Conservation (phyloP, 2,329 filamentous ascomycete species). For the Aspergillus latus region DNA sequence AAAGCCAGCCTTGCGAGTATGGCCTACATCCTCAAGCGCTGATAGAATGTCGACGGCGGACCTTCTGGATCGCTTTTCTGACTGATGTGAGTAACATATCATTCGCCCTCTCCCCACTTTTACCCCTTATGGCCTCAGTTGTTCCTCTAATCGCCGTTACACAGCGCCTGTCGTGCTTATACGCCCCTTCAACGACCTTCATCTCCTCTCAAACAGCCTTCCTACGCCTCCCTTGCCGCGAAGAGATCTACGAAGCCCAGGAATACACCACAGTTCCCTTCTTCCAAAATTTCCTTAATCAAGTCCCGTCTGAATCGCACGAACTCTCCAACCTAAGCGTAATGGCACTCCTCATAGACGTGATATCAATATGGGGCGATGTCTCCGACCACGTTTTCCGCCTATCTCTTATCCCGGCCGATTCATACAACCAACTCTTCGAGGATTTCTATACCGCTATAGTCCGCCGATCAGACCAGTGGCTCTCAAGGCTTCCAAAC, state of each 20-base stretch:
- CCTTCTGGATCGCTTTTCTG: slow-evolving; percentile 70
- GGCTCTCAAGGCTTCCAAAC: slow-evolving; percentile 58
- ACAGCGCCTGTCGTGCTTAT: slow-evolving; percentile 61
- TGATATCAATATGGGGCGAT: slow-evolving; percentile 66
- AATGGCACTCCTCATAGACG: slow-evolving; percentile 62
- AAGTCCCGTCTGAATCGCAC: slow-evolving; percentile 36
- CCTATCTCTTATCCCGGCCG: slow-evolving; percentile 45
- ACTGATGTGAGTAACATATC: slow-evolving; percentile 56
- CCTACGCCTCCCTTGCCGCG: slow-evolving; percentile 63
- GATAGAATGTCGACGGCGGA: slow-evolving; percentile 67
- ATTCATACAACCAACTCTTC: slow-evolving; percentile 47
- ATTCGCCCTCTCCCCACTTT: slow-evolving; percentile 17
- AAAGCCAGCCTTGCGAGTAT: slow-evolving; percentile 54
- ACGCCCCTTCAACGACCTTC: slow-evolving; percentile 54
- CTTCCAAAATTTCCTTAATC: slow-evolving; percentile 57
- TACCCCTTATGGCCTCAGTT: background rate
- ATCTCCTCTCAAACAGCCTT: slow-evolving; percentile 66
- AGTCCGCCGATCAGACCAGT: slow-evolving; percentile 55
- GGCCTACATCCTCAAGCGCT: slow-evolving; percentile 59
- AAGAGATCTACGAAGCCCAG: slow-evolving; percentile 62
- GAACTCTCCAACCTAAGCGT: slow-evolving; percentile 47
- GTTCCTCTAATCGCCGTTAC: slow-evolving; percentile 16
- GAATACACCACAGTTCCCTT: slow-evolving; percentile 58
- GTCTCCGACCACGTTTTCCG: slow-evolving; percentile 62
- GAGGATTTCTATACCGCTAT: slow-evolving; percentile 56